phyloP scores from a whole-genome alignment of 306 rosid genomes.

The Trichosanthes cucumerina region DNA sequence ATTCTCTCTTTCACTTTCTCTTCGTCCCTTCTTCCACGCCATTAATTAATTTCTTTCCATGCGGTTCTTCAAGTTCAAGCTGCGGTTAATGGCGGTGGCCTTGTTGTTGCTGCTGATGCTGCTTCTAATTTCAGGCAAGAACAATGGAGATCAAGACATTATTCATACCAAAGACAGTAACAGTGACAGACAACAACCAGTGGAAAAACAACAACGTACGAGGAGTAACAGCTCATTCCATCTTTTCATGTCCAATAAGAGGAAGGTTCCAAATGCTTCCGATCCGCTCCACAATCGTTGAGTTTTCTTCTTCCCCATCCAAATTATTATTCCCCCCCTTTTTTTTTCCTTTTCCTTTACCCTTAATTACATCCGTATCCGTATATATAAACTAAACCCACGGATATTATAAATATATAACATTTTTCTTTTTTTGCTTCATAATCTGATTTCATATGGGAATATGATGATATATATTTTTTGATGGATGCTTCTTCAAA shows the following conservation, averaged over 20 bases:
- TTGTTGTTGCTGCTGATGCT: slow-evolving; percentile 18
- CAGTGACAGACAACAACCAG: slow-evolving; percentile 19
- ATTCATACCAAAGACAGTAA: background rate
- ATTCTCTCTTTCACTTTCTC: background rate
- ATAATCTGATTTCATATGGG: too few relatives aligned
- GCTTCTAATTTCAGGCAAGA: slow-evolving; percentile 23
- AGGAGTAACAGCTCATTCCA: slow-evolving; percentile 22
- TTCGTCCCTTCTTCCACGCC: slow-evolving; percentile 12
- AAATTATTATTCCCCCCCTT: too few relatives aligned
- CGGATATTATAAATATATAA: too few relatives aligned
- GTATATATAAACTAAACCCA: too few relatives aligned
- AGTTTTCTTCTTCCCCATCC: background rate
- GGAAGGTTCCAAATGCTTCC: slow-evolving; percentile 81
- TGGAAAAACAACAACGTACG: slow-evolving; percentile 1
- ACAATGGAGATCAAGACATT: too few relatives aligned
- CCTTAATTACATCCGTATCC: too few relatives aligned
- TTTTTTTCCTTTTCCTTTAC: too few relatives aligned
- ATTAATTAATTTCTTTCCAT: background rate
- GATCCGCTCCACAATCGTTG: slow-evolving; percentile 95
- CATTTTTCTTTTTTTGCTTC: too few relatives aligned
- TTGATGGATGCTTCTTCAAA: too few relatives aligned
- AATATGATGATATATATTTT: too few relatives aligned
- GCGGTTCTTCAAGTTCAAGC: slow-evolving; percentile 17
- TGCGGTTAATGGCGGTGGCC: slow-evolving; percentile 22
- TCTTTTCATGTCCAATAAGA: slow-evolving; percentile 43